Evolutionary conservation across 2,329 filamentous ascomycete genomes (phyloP), one percentile per base, ranked within the genome.

Genomic region (Paecilomyces dactylethromorphus): DNA sequence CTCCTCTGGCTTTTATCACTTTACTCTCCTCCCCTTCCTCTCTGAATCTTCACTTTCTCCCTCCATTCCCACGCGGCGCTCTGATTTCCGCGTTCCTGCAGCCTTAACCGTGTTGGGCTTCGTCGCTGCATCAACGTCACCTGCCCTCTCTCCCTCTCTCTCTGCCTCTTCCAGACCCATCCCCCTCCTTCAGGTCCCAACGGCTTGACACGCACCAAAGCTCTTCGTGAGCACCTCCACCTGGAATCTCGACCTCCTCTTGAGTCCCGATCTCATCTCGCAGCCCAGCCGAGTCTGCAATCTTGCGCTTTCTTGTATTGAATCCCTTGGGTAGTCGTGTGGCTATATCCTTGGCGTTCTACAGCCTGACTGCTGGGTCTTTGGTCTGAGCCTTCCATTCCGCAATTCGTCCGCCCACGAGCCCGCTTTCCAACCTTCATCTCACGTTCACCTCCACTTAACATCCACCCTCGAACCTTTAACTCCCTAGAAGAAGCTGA

Each of bases 101-200:
- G 65, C 62, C 61, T 64, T 67, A 65, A 65, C 64, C 68, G 65
- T 68, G 63, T 68, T 67, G 64, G 65, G 65, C 63, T 68, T 66
- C 64, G 62, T 68, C 67, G 66, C 65, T 68, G 65, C 65, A 70
- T 68, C 67, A 70, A 69, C 68, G 66, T 68, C 68, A 69, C 64
- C 64, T 68, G 63, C 66, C 65, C 65, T 59, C 61, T 57, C 57
- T 61, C 58, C 61, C 58, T 59, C 31, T 54, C 60, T 62, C 58
- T 33, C 54, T 60, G 51, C 50, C 56, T 57, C 56, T 58, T 49
- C 50, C 29, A n/a, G 26, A 52, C 50, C 50, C 50, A 53, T 58
- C 60, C 55, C 58, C 65, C 60, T 63, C 59, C 60, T 61, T 63
- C 64, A 35, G 26, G 18, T 54, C 53, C 45, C 54, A 55, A 49